Base-by-base conservation (phyloP, 2,329 filamentous ascomycete species). In the Ilyonectria destructans region DNA sequence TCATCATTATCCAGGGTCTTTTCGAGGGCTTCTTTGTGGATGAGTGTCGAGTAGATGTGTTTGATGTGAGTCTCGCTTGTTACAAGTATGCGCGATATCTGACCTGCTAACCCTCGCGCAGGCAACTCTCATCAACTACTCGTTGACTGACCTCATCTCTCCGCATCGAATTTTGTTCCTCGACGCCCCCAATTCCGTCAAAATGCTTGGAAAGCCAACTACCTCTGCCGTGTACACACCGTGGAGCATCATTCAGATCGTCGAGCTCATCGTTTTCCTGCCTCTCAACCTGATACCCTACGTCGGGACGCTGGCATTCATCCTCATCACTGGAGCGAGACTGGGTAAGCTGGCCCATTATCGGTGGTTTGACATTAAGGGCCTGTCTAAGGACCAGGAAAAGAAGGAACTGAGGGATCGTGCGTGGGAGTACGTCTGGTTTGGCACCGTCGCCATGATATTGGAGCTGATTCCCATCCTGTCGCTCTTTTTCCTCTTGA, bases 401-500 rank as follows among this genome's bases (percentile, higher is more conserved):
- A 93, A 93, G 75, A 84, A 84, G 31, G 94, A 93, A 74, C 88
- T 96, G 31, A 87, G 86, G 67, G 85, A 85, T 49, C 87, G 92
- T 60, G 85, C 89, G 69, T 93, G 93, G 89, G 93, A 96, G 67
- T 98, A 98, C 79, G 91, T 94, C 15, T 97, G 94, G 94, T 98
- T 98, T 77, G 96, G 96, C 17, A 94, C 93, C 1, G 87, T 96
- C 4, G 93, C 95, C 57, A 89, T 98, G 83, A 80, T 94, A 7
- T 82, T 98, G 31, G 94, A 98, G 82, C 87, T 98, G n/a, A 87
- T 98, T 9, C 96, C 96, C 1, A 87, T 96, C 13, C 82, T 98
- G 56, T 97, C 93, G n/a, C 97, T 99, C 87, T 91, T 98, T 78
- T 98, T 98, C 80, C 86, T 98, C 45, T 83, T 99, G 72, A 98